phyloP scores from a whole-genome alignment of 768 basidiomycete species.

The Roridomyces roridus region DNA sequence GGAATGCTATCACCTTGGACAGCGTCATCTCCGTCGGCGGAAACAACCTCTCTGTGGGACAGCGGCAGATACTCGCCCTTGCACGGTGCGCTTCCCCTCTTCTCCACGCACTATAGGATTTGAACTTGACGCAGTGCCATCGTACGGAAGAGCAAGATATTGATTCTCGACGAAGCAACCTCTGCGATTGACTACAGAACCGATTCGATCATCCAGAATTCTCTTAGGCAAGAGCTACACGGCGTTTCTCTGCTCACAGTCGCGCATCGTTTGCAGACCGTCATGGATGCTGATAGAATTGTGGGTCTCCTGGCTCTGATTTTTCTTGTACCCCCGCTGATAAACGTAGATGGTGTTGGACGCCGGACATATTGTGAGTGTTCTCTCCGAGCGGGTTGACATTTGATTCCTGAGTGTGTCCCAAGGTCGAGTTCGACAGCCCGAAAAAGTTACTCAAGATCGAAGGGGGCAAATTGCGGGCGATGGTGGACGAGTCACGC shows the following conservation, averaged over 20 bases:
- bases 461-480: conserved; percentile 43
- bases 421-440: too few relatives aligned
- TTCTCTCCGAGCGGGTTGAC: not conserved
- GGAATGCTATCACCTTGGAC: conserved; percentile 25
- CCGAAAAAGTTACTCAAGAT: conserved; percentile 54
- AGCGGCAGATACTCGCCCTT: too few relatives aligned
- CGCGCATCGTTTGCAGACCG: conserved; percentile 62
- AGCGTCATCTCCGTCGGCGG: conserved; percentile 4
- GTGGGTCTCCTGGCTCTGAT: conserved; percentile 41
- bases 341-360: not conserved
- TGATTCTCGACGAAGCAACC: too few relatives aligned
- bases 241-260: conserved; percentile 60
- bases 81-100: too few relatives aligned
- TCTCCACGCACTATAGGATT: too few relatives aligned
- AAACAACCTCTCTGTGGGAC: too few relatives aligned
- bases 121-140: too few relatives aligned
- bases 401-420: conserved; percentile 47
- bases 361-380: not conserved
- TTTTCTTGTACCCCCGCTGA: not conserved
- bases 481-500: conserved; percentile 50
- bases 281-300: conserved; percentile 69
- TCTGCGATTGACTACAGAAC: conserved; percentile 60
- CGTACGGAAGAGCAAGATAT: too few relatives aligned
- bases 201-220: conserved; percentile 61
- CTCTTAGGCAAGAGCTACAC: conserved; percentile 52